Base-by-base conservation (phyloP, 75 land plant genomes). In the Ceratopteris richardii region DNA sequence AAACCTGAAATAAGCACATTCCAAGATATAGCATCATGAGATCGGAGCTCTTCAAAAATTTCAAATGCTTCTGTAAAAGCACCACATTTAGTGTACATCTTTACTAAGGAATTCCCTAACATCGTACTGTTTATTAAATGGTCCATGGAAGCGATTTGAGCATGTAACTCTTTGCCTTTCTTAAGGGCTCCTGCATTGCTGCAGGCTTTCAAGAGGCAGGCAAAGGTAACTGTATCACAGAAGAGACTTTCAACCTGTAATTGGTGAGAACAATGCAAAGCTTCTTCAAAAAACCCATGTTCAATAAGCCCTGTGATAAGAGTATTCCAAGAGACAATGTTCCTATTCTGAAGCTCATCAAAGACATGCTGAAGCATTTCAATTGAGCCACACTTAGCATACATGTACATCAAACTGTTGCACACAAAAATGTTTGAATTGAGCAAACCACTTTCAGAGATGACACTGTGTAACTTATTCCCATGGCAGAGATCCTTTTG, bases 191-290 rank as follows among this genome's bases (percentile, higher is more conserved):
- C 56, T 29, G 31, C 29, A 19, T 53, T 51, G n/a, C 23, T 6
- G 52, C 66, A 63, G n/a, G 66, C 66, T 31, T 66, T 36, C 44
- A 79, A 57, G 37, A 56, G 31, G 30, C 63, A 47, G 33, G 65
- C 47, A 28, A 71, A 44, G 0, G 86, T 83, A 51, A 70, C 62
- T 44, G 61, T 68, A 56, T 82, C 74, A 9, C 80, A 80, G 2
- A 4, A 12, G 6, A 63, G 11, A 2, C 66, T 60, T 11, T 19
- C 28, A 9, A 1, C 7, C 7, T 22, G 60, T 60, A 63, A 53
- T 31, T 17, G 1, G 7, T n/a, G 19, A 23, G 53, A 63, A 29
- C 30, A n/a, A 18, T 53, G 25, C 11, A 54, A 12, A 1, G 61
- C 66, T 20, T 63, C 27, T 13, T 63, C 5, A 28, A 28, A 17